Evolutionary conservation across 495 filamentous ascomycete genomes (phyloP).

Genomic region (Penicillium coffeae): DNA sequence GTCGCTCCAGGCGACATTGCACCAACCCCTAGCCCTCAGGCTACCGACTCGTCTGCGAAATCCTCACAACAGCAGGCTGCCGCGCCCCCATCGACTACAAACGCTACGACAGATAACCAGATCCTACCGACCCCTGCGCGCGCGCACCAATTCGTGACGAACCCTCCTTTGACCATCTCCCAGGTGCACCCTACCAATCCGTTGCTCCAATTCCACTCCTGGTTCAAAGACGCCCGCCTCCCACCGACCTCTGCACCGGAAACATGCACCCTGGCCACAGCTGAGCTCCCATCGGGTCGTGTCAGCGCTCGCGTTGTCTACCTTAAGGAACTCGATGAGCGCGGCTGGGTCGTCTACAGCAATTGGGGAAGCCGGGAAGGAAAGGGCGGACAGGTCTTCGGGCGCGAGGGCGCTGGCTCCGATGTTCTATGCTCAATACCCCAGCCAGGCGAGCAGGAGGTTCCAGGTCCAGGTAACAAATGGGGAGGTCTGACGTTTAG

Average conservation of each 20-base stretch:
- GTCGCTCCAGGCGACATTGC: constrained; percentile 46
- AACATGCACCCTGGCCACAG: constrained; percentile 81
- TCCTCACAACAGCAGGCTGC: constrained; percentile 60
- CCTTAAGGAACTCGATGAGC: constrained; percentile 68
- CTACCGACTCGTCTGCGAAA: constrained; percentile 16
- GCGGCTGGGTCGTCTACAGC: constrained; percentile 86
- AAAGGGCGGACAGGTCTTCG: constrained; percentile 44
- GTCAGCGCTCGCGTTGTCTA: constrained; percentile 86
- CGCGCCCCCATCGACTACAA: constrained; percentile 33
- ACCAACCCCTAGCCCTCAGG: constrained; percentile 13
- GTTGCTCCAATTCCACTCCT: constrained; percentile 77
- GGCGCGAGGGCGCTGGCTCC: constrained; percentile 5
- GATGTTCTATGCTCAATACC: constrained; percentile 26
- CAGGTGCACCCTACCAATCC: constrained; percentile 49
- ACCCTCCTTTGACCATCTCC: constrained; percentile 42
- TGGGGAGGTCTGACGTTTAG: constrained; percentile 44
- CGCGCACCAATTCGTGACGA: constrained; percentile 46
- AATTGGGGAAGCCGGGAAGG: constrained; percentile 72
- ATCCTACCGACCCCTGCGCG: constrained; percentile 39
- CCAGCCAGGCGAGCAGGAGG: constrained; percentile 16
- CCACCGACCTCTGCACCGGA: constrained; percentile 58
- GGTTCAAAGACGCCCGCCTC: constrained; percentile 71
- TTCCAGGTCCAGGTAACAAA: constrained; percentile 31
- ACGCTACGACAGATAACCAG: constrained; percentile 31
- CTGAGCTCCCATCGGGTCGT: constrained; percentile 76